A percentile compares a stretch with the other conserved stretches of the same genome.
phyloP scores from a whole-genome alignment of 2,329 filamentous ascomycete genomes.

The Penicillium hordei region DNA sequence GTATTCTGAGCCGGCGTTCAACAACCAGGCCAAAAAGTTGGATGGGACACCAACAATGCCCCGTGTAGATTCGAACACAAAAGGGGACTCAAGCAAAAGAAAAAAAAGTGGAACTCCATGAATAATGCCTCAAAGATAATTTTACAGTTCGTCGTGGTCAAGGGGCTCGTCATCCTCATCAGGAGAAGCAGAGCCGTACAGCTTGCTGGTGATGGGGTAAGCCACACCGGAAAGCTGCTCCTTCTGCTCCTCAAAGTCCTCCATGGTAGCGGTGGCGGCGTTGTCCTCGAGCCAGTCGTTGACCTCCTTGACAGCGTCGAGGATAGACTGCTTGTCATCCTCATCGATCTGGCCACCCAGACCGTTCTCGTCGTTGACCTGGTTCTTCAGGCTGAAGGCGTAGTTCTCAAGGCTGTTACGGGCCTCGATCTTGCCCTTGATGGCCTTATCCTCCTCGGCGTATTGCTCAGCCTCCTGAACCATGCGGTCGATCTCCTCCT shows the following conservation, averaged over 20 bases:
- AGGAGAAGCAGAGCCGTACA: slow-evolving; percentile 69
- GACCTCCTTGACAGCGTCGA: slow-evolving; percentile 95
- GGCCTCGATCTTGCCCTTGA: slow-evolving; percentile 92
- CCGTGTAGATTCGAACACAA: slow-evolving; percentile 14
- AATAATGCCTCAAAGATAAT: slow-evolving; percentile 37
- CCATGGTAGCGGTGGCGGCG: slow-evolving; percentile 75
- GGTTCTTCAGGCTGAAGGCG: slow-evolving; percentile 98
- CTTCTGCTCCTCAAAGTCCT: slow-evolving; percentile 99
- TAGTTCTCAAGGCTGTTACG: slow-evolving; percentile 99
- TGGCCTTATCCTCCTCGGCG: slow-evolving; percentile 98
- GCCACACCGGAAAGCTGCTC: slow-evolving; percentile 97
- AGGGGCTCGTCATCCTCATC: slow-evolving; percentile 69
- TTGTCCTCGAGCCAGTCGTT: slow-evolving; percentile 98
- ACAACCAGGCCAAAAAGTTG: slow-evolving; percentile 1
- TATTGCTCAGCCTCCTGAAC: slow-evolving; percentile 97
- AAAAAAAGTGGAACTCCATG: slow-evolving; percentile 37
- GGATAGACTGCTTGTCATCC: slow-evolving; percentile 94
- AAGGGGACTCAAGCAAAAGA: slow-evolving; percentile 26
- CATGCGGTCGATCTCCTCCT: slow-evolving; percentile 99
- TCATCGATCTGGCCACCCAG: slow-evolving; percentile 98
- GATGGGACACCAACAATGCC: slow-evolving; percentile 10
- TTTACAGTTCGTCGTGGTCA: slow-evolving; percentile 77
- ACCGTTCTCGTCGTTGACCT: slow-evolving; percentile 94
- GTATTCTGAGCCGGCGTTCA: slow-evolving; percentile 7
- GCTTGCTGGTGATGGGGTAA: slow-evolving; percentile 98